Percentiles rank a stretch among this genome's conserved stretches.
Conservation (phyloP, 2,329 filamentous ascomycete genomes). For the Botryosphaeria dothidea region DNA sequence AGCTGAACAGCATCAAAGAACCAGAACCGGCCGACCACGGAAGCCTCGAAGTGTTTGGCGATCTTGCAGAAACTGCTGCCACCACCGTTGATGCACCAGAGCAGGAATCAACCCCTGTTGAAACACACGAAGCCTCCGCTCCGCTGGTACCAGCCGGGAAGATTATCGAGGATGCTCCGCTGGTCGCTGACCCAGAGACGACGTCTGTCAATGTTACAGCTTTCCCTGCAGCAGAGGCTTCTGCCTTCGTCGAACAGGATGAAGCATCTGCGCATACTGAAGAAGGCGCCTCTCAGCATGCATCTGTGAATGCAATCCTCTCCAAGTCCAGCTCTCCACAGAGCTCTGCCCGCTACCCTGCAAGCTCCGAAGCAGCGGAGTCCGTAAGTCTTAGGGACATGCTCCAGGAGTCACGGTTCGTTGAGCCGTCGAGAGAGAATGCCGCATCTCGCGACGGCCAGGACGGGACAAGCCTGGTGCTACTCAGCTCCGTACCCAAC, state of each 20-base stretch:
- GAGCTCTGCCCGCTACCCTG: background rate
- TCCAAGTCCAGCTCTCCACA: background rate
- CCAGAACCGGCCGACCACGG: background rate
- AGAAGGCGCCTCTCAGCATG: background rate
- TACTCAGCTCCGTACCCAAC: background rate
- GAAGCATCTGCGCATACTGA: background rate
- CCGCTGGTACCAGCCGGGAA: background rate
- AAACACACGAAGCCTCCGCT: background rate
- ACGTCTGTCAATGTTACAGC: background rate
- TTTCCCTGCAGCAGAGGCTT: background rate
- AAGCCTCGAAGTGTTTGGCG: background rate
- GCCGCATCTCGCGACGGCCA: background rate
- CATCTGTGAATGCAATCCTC: background rate
- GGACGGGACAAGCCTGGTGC: background rate
- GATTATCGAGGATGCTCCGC: background rate
- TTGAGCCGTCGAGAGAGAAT: background rate
- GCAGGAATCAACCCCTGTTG: background rate
- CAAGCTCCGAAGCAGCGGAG: background rate
- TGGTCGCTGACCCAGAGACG: background rate
- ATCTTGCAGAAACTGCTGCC: background rate
- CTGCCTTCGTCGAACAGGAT: background rate
- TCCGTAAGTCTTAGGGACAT: constrained; percentile 3
- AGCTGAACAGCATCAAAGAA: constrained; percentile 11
- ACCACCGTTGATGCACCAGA: background rate
- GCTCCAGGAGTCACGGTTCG: background rate